Base-by-base conservation (phyloP, 768 basidiomycete genomes). In the Rhodotorula diobovata region DNA sequence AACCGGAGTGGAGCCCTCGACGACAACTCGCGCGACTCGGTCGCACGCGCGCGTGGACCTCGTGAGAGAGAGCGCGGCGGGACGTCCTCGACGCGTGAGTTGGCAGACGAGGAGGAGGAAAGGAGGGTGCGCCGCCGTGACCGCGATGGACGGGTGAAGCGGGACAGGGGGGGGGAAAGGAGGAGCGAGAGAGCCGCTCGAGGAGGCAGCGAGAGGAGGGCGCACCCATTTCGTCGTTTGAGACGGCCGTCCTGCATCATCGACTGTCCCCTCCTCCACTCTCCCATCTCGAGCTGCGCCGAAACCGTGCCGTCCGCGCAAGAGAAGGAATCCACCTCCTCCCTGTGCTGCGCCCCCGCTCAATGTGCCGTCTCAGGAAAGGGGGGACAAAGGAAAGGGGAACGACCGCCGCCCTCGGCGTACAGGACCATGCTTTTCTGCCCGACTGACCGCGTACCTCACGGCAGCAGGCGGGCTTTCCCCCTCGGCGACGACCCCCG, bases 371-470 rank as follows among this genome's bases (percentile, higher is more conserved):
- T n/a, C n/a, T n/a, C n/a, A n/a, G n/a, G n/a, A n/a, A n/a, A n/a
- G n/a, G n/a, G n/a, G n/a, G n/a, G n/a, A n/a, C 9, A 12, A 43
- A 32, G 11, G 35, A 21, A 20, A 43, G 11, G 28, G 15, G 21
- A 12, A 64, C 45, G 32, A 57, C 56, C 63, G 43, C 63, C 43
- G 28, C 15, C 55, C 63, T 57, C 54, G 63, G 63, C 63, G 63
- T 65, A 41, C 63, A 37, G 41, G 55, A 65, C 55, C 55, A n/a
- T n/a, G 46, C 55, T 65, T 65, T 65, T 65, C 63, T 35, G 37
- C 63, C n/a, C 55, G n/a, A 32, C 63, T 48, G 45, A 46, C 63
- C 63, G 55, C 55, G 20, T 65, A 2, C 63, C 63, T 65, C 55
- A 37, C 54, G 63, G 63, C 63, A 56, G 30, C 63, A 64, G 63